Base-by-base conservation (phyloP, 306 rosid species). In the Senna siamea region DNA sequence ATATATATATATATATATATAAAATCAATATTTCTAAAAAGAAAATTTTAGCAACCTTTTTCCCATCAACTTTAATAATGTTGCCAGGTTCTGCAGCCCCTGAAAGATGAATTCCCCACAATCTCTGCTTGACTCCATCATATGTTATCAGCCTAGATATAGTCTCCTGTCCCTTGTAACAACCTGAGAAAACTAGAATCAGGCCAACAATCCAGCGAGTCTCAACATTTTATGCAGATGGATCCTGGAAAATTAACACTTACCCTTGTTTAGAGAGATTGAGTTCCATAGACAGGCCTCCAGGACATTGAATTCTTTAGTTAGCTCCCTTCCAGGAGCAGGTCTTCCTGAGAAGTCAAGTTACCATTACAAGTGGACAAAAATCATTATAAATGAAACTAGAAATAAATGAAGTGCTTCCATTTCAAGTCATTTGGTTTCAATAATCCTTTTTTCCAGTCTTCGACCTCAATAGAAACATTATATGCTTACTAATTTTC, bases 91-190 rank as follows among this genome's bases (percentile, higher is more conserved):
- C 94, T 56, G 87, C 94, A 0, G 91, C 83, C 6, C 87, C 89
- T 9, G 97, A 86, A 78, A 93, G 96, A 77, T 72, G 61, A 77
- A 93, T 55, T 59, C 96, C 98, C 96, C 97, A 93, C 69, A 93
- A 87, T 81, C 86, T 87, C 87, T 93, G 98, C 84, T 93, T 93
- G 73, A 93, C 64, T 75, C 98, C 97, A 80, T 89, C 91, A 19
- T 93, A 91, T 6, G 98, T 93, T 75, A 93, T 88, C 34, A 93
- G 89, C 81, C 97, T 87, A 79, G 98, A 75, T 80, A 93, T 85
- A 58, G 98, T 93, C 85, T 93, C 98, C 81, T 93, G 96, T 74
- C 97, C 98, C 81, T 91, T 93, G 83, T 91, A 93, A 81, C 98
- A 93, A 44, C 97, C 97, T 93, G 86, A 55, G 43, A 83, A 83